Conservation (phyloP, 2,329 filamentous ascomycete genomes). For the Pyricularia sp. region DNA sequence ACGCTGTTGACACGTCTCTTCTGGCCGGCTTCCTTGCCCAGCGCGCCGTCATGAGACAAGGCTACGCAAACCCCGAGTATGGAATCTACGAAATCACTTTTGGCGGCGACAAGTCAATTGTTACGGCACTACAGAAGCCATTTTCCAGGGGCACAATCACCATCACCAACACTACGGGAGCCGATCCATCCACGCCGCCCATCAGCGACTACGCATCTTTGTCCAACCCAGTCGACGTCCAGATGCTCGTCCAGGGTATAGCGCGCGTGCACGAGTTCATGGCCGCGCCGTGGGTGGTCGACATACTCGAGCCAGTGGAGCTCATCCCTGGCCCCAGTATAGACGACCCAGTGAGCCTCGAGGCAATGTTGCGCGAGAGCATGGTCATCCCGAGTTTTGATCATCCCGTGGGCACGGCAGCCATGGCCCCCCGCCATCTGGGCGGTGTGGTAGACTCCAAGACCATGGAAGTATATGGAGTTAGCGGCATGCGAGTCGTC, state of each 20-base stretch:
- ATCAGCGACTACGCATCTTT: conserved; percentile 6
- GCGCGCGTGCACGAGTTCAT: conserved; percentile 5
- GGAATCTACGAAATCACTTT: conserved; percentile 8
- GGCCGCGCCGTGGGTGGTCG: conserved; percentile 1
- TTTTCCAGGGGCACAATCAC: conserved; percentile 7
- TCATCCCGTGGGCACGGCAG: conserved; percentile 5
- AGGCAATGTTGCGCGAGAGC: conserved; percentile 13
- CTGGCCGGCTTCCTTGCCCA: conserved; percentile 5
- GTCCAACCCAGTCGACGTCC: conserved; percentile 7
- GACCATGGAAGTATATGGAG: conserved; percentile 8
- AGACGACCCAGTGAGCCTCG: conserved; percentile 23
- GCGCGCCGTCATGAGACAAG: background rate
- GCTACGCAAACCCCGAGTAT: conserved; percentile 2
- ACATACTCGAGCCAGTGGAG: conserved; percentile 1
- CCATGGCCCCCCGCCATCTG: conserved; percentile 11
- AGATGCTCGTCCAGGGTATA: conserved; percentile 3
- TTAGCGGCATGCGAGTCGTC: conserved; percentile 9
- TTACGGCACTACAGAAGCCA: conserved; percentile 5
- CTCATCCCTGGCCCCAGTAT: conserved; percentile 4
- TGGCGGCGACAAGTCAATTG: background rate
- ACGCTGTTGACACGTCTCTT: background rate
- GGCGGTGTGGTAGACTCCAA: conserved; percentile 3
- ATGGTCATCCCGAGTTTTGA: background rate
- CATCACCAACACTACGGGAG: conserved; percentile 1
- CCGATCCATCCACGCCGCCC: background rate